phyloP scores from a whole-genome alignment of 2,329 filamentous ascomycete genomes.

The Davidsoniella australis region DNA sequence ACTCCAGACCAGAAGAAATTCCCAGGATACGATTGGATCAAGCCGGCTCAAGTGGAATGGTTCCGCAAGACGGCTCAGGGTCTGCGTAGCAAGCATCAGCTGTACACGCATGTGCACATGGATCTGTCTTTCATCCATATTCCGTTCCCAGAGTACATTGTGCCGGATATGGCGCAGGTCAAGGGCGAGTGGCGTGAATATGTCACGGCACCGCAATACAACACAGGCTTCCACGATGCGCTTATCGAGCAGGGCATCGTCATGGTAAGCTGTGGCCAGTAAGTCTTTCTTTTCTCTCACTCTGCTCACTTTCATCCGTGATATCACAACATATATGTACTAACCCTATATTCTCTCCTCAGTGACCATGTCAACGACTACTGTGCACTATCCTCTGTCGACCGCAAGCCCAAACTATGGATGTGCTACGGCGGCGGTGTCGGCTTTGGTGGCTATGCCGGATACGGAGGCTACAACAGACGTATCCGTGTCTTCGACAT shows the following conservation, averaged over 20 bases:
- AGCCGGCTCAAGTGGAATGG: constrained; percentile 86
- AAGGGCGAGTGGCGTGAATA: constrained; percentile 61
- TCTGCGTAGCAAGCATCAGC: constrained; percentile 59
- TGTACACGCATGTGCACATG: constrained; percentile 85
- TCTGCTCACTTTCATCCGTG: neutral
- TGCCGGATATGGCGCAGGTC: constrained; percentile 35
- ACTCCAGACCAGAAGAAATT: constrained; percentile 77
- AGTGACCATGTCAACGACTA: constrained; percentile 96
- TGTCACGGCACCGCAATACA: constrained; percentile 75
- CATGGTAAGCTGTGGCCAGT: constrained; percentile 84
- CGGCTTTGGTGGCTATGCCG: constrained; percentile 89
- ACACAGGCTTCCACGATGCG: constrained; percentile 83
- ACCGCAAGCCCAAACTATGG: constrained; percentile 59
- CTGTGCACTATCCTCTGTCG: constrained; percentile 50
- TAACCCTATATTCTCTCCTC: constrained; percentile 6
- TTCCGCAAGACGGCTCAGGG: constrained; percentile 63
- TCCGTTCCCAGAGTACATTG: constrained; percentile 73
- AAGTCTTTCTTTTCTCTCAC: constrained; percentile 23
- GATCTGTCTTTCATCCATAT: constrained; percentile 97
- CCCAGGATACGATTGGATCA: constrained; percentile 95
- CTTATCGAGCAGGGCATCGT: constrained; percentile 71
- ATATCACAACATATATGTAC: neutral
- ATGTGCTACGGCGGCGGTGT: constrained; percentile 94
- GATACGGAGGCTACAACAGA: constrained; percentile 72
- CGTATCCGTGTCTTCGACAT: constrained; percentile 81